phyloP scores from a whole-genome alignment of 2,329 filamentous ascomycete genomes.

The Fusarium falciforme region DNA sequence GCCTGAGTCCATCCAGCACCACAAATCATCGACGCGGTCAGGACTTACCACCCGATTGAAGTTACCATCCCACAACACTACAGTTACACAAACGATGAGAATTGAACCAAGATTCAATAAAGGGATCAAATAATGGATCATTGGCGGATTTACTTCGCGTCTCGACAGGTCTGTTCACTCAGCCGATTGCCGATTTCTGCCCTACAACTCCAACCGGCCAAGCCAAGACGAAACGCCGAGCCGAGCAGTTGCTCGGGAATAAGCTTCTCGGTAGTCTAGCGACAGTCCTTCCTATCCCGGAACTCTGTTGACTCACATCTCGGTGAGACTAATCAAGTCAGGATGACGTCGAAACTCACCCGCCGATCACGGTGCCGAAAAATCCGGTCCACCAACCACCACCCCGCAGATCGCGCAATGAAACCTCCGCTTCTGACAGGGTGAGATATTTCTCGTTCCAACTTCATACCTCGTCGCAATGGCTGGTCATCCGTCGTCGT shows the following conservation, averaged over 20 bases:
- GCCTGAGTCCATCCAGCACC: neutral
- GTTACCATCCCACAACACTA: neutral
- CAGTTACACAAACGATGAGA: accelerated
- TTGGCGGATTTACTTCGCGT: neutral
- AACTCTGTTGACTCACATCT: neutral
- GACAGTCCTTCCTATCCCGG: neutral
- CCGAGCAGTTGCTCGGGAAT: neutral
- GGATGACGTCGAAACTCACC: conserved; percentile 10
- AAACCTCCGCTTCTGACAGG: neutral
- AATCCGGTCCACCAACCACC: conserved; percentile 16
- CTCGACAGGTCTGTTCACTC: neutral
- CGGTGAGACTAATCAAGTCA: neutral
- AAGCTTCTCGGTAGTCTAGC: neutral
- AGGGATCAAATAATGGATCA: neutral
- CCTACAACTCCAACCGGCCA: neutral
- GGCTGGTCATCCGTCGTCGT: conserved; percentile 16
- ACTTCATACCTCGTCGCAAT: neutral
- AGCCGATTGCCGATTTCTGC: neutral
- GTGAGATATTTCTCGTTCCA: neutral
- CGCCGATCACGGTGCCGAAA: conserved; percentile 34
- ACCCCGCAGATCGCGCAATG: conserved; percentile 24
- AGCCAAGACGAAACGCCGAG: neutral
- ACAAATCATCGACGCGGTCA: neutral
- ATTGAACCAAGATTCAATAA: neutral
- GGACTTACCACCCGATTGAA: neutral